A percentile compares a stretch with the other conserved stretches of the same genome.
phyloP scores from a whole-genome alignment of 257 asterid genomes.

The Fraxinus quadrangulata region DNA sequence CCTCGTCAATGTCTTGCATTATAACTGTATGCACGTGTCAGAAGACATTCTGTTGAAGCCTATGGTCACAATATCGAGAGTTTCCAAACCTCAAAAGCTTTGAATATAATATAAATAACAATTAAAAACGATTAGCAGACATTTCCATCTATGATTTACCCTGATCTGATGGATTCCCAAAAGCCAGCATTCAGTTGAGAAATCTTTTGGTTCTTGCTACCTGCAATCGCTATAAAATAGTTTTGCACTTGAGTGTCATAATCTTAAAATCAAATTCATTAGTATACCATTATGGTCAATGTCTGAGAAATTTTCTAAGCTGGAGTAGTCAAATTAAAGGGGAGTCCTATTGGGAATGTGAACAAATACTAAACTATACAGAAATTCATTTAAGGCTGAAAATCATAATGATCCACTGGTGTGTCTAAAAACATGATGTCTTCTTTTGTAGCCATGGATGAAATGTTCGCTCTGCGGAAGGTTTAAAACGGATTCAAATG shows the following conservation, averaged over 20 bases:
- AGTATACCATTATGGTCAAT: background rate
- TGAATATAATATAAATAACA: background rate
- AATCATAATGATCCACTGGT: background rate
- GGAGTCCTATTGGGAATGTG: background rate
- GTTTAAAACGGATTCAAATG: background rate
- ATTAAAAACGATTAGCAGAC: constrained; percentile 9
- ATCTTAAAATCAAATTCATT: background rate
- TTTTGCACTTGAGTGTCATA: background rate
- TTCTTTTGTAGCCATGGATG: background rate
- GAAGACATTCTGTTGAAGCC: background rate
- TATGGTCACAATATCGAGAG: background rate
- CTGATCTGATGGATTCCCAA: constrained; percentile 95
- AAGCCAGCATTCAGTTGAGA: constrained; percentile 65
- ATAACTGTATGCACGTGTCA: constrained; percentile 4
- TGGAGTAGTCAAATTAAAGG: background rate
- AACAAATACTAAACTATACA: background rate
- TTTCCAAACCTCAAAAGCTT: background rate
- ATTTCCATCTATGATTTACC: constrained; percentile 44
- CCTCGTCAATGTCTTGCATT: background rate
- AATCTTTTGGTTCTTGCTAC: constrained; percentile 50
- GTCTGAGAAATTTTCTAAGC: background rate
- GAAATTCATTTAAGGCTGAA: background rate
- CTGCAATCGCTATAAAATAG: constrained; percentile 44
- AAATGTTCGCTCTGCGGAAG: background rate
- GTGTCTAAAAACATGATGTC: background rate